These are phyloP conservation scores for Nematodospora anomalae DNA, from an alignment of 1,139 yeast genomes.

Conservation along the genomic window DNA sequence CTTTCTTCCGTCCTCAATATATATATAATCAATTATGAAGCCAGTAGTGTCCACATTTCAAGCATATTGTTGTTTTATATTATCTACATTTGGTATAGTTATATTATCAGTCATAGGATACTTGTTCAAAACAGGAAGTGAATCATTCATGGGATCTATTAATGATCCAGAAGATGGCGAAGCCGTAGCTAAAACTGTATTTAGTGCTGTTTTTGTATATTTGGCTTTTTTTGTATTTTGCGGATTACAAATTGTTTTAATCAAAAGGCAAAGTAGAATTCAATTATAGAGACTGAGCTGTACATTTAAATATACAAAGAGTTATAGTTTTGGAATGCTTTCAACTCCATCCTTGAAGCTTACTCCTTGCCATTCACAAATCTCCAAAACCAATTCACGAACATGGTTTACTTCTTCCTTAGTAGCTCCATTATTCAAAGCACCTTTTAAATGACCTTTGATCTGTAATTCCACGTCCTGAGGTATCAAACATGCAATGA, in stretches of 20 bases:
- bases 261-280: slow-evolving; percentile 62
- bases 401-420: slow-evolving; percentile 59
- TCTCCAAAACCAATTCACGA: slow-evolving; percentile 59
- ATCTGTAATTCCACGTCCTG: slow-evolving; percentile 91
- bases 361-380: slow-evolving; percentile 72
- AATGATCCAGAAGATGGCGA: slow-evolving; percentile 90
- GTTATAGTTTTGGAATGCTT: slow-evolving; percentile 4
- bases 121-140: slow-evolving; percentile 78
- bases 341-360: slow-evolving; percentile 3
- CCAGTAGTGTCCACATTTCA: slow-evolving; percentile 56
- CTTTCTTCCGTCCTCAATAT: not conserved
- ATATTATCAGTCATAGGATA: slow-evolving; percentile 83
- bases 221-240: slow-evolving; percentile 79
- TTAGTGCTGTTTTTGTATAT: slow-evolving; percentile 87
- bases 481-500: slow-evolving; percentile 79
- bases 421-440: slow-evolving; percentile 73
- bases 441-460: slow-evolving; percentile 87
- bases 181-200: slow-evolving; percentile 89
- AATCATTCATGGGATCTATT: slow-evolving; percentile 88
- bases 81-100: slow-evolving; percentile 88
- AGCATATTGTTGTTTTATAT: slow-evolving; percentile 93
- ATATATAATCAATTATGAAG: slow-evolving; percentile 23
- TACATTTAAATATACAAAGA: slow-evolving; percentile 1
- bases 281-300: slow-evolving; percentile 22
- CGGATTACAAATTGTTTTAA: slow-evolving; percentile 74